These are phyloP conservation scores for Pseudocercospora vitis DNA, from an alignment of 2,329 filamentous ascomycete genomes.

Conservation along the genomic window DNA sequence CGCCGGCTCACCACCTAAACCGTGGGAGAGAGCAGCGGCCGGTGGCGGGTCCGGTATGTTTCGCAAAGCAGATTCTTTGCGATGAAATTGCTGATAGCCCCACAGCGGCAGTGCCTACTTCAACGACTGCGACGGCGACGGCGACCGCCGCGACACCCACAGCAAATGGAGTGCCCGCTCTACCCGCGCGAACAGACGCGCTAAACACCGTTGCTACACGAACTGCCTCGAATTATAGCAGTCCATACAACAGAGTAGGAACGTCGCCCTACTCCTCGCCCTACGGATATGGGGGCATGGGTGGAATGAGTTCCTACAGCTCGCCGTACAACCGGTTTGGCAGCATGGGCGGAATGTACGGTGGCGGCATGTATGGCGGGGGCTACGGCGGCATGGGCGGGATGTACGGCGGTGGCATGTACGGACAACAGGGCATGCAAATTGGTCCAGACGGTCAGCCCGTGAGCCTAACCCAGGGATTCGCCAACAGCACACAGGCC, in stretches of 20 bases:
- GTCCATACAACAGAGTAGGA: constrained; percentile 46
- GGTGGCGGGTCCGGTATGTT: constrained; percentile 37
- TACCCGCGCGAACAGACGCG: constrained; percentile 78
- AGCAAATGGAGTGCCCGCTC: constrained; percentile 57
- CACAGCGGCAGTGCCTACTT: constrained; percentile 47
- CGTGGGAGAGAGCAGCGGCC: constrained; percentile 83
- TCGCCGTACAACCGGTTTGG: constrained; percentile 52
- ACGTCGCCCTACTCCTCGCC: constrained; percentile 51
- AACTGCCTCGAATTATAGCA: constrained; percentile 78
- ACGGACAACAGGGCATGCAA: constrained; percentile 47
- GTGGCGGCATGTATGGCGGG: constrained; percentile 19
- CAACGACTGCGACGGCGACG: constrained; percentile 43
- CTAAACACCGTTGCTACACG: constrained; percentile 79
- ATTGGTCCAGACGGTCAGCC: constrained; percentile 70
- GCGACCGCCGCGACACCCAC: constrained; percentile 44
- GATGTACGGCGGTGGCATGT: constrained; percentile 38
- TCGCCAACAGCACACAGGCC: constrained; percentile 90
- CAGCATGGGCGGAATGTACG: constrained; percentile 41
- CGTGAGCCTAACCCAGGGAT: constrained; percentile 90
- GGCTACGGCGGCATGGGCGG: constrained; percentile 37
- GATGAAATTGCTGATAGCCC: constrained; percentile 32
- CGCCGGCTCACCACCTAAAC: constrained; percentile 78
- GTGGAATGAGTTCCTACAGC: constrained; percentile 39
- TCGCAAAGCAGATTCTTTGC: constrained; percentile 14
- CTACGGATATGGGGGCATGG: constrained; percentile 51